Percentiles rank a stretch among this genome's conserved stretches.
Conservation (phyloP, 225 moss, liverwort and hornwort genomes). For the Bryoerythrophyllum caledonicum region DNA sequence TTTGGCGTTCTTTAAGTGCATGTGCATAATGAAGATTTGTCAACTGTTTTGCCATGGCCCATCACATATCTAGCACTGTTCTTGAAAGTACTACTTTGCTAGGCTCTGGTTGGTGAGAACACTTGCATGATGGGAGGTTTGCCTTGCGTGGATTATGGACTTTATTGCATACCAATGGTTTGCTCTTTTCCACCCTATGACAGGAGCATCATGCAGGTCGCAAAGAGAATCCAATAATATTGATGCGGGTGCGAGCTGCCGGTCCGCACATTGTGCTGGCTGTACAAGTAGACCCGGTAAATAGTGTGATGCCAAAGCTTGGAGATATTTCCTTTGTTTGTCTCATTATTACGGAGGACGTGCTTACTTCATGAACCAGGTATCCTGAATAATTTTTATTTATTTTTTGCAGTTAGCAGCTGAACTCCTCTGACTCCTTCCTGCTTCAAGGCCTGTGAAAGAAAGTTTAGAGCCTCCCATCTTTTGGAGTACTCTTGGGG, state of each 20-base stretch:
- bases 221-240: slow-evolving; percentile 59
- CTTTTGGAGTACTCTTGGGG: slow-evolving; percentile 95
- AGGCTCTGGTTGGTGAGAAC: slow-evolving; percentile 1
- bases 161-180: slow-evolving; percentile 7
- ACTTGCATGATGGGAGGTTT: slow-evolving; percentile 11
- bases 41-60: slow-evolving; percentile 1
- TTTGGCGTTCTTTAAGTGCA: slow-evolving; percentile 81
- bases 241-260: slow-evolving; percentile 76
- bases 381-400: background rate
- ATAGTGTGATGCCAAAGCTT: slow-evolving; percentile 20
- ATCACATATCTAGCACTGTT: slow-evolving; percentile 6
- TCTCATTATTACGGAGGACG: background rate
- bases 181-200: slow-evolving; percentile 22
- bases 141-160: background rate
- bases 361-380: slow-evolving; percentile 17
- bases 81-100: slow-evolving; percentile 13
- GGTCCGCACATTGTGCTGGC: slow-evolving; percentile 64
- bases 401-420: slow-evolving; percentile 55
- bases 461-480: slow-evolving; percentile 88
- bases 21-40: slow-evolving; percentile 80
- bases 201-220: slow-evolving; percentile 68
- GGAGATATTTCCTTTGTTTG: background rate
- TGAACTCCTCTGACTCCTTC: slow-evolving; percentile 91
- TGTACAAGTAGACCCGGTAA: slow-evolving; percentile 85
- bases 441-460: slow-evolving; percentile 81